A percentile compares a stretch with the other conserved stretches of the same genome.
phyloP scores from a whole-genome alignment of 345 rosid genomes.

The Euphorbia tirucalli region DNA sequence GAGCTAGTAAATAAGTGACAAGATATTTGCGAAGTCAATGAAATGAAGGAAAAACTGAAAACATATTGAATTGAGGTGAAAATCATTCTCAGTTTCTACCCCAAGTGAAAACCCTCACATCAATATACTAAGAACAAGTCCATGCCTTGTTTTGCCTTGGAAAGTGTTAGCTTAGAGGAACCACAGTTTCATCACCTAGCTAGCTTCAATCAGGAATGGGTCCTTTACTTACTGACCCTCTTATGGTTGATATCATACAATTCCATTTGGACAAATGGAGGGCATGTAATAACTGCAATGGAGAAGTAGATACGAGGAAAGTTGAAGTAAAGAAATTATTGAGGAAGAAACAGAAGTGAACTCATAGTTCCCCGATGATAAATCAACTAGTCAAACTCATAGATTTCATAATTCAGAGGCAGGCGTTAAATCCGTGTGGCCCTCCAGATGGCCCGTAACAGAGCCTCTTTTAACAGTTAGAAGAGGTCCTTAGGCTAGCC shows the following conservation, averaged over 20 bases:
- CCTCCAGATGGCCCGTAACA: background rate
- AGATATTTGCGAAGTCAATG: constrained; percentile 21
- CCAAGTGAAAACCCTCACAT: constrained; percentile 38
- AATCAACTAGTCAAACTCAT: constrained; percentile 2
- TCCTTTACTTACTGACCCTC: constrained; percentile 1
- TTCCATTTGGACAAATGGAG: constrained; percentile 3
- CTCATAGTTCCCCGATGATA: too few species aligned
- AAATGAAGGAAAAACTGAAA: background rate
- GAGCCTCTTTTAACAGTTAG: background rate
- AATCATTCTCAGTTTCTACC: constrained; percentile 9
- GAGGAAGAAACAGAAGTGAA: background rate
- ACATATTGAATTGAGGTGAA: background rate
- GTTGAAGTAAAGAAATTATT: too few species aligned
- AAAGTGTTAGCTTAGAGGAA: constrained; percentile 7
- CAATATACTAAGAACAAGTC: constrained; percentile 14
- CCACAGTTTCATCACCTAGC: background rate
- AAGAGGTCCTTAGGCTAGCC: background rate
- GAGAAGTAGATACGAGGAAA: background rate
- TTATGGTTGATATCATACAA: background rate
- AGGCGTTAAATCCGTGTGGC: background rate
- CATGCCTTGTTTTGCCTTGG: constrained; percentile 12
- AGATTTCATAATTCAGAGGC: background rate
- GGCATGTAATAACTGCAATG: background rate
- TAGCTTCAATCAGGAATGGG: constrained; percentile 19
- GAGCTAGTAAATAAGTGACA: constrained; percentile 25